Evolutionary conservation across 768 basidiomycete genomes (phyloP), one percentile per base, ranked within the genome.

Genomic region (Phanerochaete carnosa): DNA sequence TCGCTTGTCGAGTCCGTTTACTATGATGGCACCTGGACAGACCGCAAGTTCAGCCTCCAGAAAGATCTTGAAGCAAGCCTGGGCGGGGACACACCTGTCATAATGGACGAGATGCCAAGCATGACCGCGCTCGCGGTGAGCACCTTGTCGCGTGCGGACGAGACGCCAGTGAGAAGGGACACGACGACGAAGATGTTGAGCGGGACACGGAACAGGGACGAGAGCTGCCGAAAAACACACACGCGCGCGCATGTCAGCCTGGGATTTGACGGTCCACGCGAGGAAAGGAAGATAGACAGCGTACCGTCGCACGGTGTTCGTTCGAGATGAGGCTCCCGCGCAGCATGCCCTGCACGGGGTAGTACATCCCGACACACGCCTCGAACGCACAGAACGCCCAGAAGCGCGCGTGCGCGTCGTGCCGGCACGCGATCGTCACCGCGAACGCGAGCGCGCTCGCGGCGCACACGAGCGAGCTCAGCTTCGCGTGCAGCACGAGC

Each of bases 311-410:
- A 16, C 89, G 81, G 65, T 90, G 83, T 67, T 89, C 89, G 60
- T 90, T 85, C 1, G 85, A 76, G 13, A 90, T 85, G 56, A 90
- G 70, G 1, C 79, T 77, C 25, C 88, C 87, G 43, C 86, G 79
- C 23, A 90, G 73, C 80, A 88, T 90, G 29, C 89, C 89, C 60
- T 90, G 89, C 30, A 89, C 82, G 25, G 89, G 89, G 66, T 90
- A 90, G 67, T 90, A 90, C 83, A 88, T 82, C 49, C 89, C 89
- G 7, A 90, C 89, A 68, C 87, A 90, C 16, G 82, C 86, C 70
- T 91, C 89, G 62, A 90, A 91, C 15, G 80, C 73, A 64, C 89
- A 90, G 66, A 91, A 91, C 15, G 87, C 82, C 81, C 82, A 89
- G 66, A 90, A 90, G 3, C 88, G 80, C 22, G 77, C 62, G 35